Base-by-base conservation (phyloP, 805 yeast species). In the Myxozyma lipomycoides region DNA sequence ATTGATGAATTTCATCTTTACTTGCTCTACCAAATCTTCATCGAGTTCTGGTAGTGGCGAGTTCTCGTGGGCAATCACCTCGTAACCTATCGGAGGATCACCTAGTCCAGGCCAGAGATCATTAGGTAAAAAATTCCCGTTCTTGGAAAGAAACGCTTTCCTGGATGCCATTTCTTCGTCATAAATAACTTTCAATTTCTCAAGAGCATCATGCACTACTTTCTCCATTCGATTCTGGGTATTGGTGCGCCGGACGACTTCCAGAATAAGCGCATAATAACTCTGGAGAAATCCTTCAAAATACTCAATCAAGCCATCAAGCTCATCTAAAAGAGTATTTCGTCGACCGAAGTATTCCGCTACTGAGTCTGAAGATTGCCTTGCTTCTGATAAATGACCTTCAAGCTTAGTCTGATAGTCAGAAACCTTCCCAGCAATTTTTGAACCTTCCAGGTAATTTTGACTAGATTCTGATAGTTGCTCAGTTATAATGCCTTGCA, bases 111-210 rank as follows among this genome's bases (percentile, higher is more conserved):
- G 68, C 79, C 80, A 78, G 2, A 79, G 66, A 52, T 77, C 78
- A 40, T 65, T 70, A 0, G 90, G 90, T 12, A 83, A 66, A 55
- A 65, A 83, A 37, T 75, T 76, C 0, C 82, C 83, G 64, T 81
- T 72, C 3, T 67, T 62, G 1, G 62, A 56, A 40, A 79, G 55
- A 56, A 83, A 83, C 9, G 61, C 47, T 18, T 68, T 60, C 37
- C 86, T 68, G 10, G 65, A 62, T 1, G 61, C 62, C 34, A 64
- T 62, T 53, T 83, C 89, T 2, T 74, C 72, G 3, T 64, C 61
- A 45, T 73, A 70, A 3, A 78, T 58, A 3, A 61, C 47, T 15
- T 67, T 57, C 15, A 83, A 61, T 40, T 71, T 69, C 0, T 58
- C 40, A 43, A 74, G 67, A 56, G 83, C 73, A 1, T 70, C 70